Base-by-base conservation (phyloP, 192 early-diverging fungal species). In the Linnemannia zychae region DNA sequence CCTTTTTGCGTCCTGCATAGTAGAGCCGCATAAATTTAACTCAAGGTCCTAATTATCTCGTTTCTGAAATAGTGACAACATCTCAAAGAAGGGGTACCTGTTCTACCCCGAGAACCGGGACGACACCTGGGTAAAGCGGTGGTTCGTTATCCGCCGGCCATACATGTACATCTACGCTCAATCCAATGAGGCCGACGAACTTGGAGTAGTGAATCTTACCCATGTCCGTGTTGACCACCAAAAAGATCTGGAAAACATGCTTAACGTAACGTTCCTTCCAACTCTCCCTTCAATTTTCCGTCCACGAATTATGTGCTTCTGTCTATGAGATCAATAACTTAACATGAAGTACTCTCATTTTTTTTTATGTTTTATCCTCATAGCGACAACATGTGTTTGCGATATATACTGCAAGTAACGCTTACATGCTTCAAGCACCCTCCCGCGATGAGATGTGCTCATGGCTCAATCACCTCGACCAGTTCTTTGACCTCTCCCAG, bases 121-220 rank as follows among this genome's bases (percentile, higher is more conserved):
- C 48, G 90, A 95, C 33, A 78, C 74, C 12, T 98, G 97, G 97
- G 81, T 90, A 0, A 91, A 92, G 53, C 86, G 94, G 9, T 97
- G 96, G 95, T 93, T 95, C 86, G 95, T 97, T 28, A 88, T 96
- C 66, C 87, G 93, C 38, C 89, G 93, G 47, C 97, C 97, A 22
- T 96, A 95, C 79, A 80, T 98, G 44, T 96, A 95, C 79, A 92
- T 97, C 38, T 97, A 94, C 87, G 85, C 84, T 16, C 91, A 92
- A 71, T 72, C 87, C 13, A 83, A 81, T 4, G 95, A 96, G 71
- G 81, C 80, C 9, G 91, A 92, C 31, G 91, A 96, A 53, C 86
- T 93, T n/a, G 93, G 94, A 49, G 91, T 96, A 17, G 91, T 97
- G 48, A 95, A 95, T 47, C 82, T 98, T n/a, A 85, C 91, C 18